Evolutionary conservation across 2,329 filamentous ascomycete species (phyloP), one percentile per base, ranked within the genome.

Genomic region (Colletotrichum sansevieriae): DNA sequence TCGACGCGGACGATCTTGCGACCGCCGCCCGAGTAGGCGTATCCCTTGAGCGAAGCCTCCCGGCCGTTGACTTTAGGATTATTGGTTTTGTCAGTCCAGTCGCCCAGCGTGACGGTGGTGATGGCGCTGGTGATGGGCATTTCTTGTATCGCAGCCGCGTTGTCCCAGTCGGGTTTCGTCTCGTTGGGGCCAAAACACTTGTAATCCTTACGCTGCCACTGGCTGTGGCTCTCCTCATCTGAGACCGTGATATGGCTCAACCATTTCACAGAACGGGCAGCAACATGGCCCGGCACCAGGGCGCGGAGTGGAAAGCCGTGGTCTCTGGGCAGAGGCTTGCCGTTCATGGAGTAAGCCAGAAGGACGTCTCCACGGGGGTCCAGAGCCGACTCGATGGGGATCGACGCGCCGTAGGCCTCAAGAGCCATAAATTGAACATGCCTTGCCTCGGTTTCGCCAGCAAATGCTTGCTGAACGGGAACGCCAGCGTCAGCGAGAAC

Each of bases 261-360:
- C 90, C 90, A 92, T 74, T 92, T 92, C 71, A 91, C 90, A 6
- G 87, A 89, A 2, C 90, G 83, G 1, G 90, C 90, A 1, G 89
- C 90, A 2, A 91, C 90, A 58, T 88, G 85, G 0, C 90, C 90
- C 0, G 90, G 88, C 0, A 91, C 87, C 3, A 91, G 81, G 0
- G 85, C 85, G 2, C 89, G 83, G 13, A 91, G 77, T 0, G 90
- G 90, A 72, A 84, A 92, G 0, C 90, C 90, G 72, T 92, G 90
- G 68, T 92, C 90, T 2, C 83, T 84, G 0, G 89, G 88, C 1
- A 92, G 79, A 0, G 87, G 82, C 65, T 85, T 75, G 57, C 87
- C 89, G 70, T 92, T 92, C 90, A 92, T 92, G 55, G 83, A 83
- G 72, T 88, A 91, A 0, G 90, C 90, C 0, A 92, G 80, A 33